Evolutionary conservation across 345 rosid genomes (phyloP).

Genomic region (Combretum micranthum): DNA sequence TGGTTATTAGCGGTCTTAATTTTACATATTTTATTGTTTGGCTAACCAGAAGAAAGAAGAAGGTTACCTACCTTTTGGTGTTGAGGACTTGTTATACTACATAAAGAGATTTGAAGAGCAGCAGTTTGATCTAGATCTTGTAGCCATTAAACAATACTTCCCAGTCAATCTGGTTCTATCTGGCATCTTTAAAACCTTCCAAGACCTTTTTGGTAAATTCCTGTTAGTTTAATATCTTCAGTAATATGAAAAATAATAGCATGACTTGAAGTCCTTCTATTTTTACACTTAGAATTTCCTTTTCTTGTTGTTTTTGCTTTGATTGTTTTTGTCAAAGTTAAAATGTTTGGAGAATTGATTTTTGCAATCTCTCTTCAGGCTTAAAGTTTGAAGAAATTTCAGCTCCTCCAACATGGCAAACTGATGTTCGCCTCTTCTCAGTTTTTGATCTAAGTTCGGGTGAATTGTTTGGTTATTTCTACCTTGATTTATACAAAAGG

Average conservation of each 20-base stretch:
- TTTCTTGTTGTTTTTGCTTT: too few species aligned
- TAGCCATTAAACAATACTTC: slow-evolving; percentile 68
- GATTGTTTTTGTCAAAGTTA: too few species aligned
- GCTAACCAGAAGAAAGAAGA: slow-evolving; percentile 73
- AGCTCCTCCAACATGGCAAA: slow-evolving; percentile 69
- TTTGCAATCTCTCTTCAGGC: slow-evolving; percentile 32
- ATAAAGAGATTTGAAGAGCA: slow-evolving; percentile 68
- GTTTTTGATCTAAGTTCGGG: slow-evolving; percentile 72
- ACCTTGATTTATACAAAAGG: slow-evolving; percentile 82
- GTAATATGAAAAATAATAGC: too few species aligned
- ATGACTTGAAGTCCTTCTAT: too few species aligned
- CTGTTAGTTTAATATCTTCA: too few species aligned
- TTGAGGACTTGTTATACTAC: slow-evolving; percentile 79
- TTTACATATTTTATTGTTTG: slow-evolving; percentile 9
- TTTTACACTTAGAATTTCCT: too few species aligned
- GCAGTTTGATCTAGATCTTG: slow-evolving; percentile 79
- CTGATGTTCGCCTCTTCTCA: slow-evolving; percentile 60
- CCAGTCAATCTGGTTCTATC: slow-evolving; percentile 79
- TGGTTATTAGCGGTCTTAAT: slow-evolving; percentile 11
- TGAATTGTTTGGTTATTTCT: slow-evolving; percentile 83
- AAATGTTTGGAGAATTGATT: not conserved
- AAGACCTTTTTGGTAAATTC: slow-evolving; percentile 82
- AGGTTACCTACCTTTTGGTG: slow-evolving; percentile 76
- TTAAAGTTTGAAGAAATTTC: slow-evolving; percentile 70
- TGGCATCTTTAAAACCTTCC: slow-evolving; percentile 80